Evolutionary conservation across 768 basidiomycete species (phyloP).

Genomic region (Coprinopsis cinerea): DNA sequence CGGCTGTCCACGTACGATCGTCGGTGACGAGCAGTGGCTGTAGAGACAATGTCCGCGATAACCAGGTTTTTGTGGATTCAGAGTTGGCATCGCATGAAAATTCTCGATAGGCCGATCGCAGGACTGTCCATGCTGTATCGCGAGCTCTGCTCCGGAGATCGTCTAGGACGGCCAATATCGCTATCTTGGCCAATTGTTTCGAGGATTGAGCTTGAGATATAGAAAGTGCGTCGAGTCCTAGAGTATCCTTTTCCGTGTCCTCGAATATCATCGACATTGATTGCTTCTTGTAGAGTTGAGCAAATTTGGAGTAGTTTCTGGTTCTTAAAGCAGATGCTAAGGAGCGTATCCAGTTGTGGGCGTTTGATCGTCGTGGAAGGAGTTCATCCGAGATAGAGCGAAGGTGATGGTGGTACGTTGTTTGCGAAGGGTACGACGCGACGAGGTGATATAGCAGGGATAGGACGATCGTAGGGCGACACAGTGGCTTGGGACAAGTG

Average conservation of each 20-base stretch:
- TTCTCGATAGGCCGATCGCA: slow-evolving; percentile 63
- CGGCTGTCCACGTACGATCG: slow-evolving; percentile 25
- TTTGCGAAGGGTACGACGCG: slow-evolving; percentile 59
- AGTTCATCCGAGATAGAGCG: slow-evolving; percentile 34
- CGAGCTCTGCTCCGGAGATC: slow-evolving; percentile 45
- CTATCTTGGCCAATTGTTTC: slow-evolving; percentile 26
- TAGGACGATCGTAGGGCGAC: slow-evolving; percentile 31
- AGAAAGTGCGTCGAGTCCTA: slow-evolving; percentile 10
- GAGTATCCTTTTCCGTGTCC: background rate
- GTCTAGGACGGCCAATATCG: slow-evolving; percentile 40
- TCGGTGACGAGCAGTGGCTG: slow-evolving; percentile 24
- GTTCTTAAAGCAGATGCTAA: slow-evolving; percentile 48
- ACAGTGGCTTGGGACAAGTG: slow-evolving; percentile 18
- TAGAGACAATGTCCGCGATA: slow-evolving; percentile 43
- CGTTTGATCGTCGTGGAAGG: slow-evolving; percentile 29
- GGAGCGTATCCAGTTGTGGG: slow-evolving; percentile 44
- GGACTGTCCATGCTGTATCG: slow-evolving; percentile 49
- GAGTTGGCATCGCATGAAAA: slow-evolving; percentile 35
- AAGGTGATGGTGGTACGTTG: slow-evolving; percentile 42
- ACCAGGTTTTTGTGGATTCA: slow-evolving; percentile 39
- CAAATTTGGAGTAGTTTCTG: slow-evolving; percentile 50
- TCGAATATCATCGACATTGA: slow-evolving; percentile 16
- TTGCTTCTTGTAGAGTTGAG: slow-evolving; percentile 32
- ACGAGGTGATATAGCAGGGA: slow-evolving; percentile 56
- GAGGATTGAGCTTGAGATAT: slow-evolving; percentile 9